Conservation (phyloP, 2,329 filamentous ascomycete species). For the Diatrype stigma region DNA sequence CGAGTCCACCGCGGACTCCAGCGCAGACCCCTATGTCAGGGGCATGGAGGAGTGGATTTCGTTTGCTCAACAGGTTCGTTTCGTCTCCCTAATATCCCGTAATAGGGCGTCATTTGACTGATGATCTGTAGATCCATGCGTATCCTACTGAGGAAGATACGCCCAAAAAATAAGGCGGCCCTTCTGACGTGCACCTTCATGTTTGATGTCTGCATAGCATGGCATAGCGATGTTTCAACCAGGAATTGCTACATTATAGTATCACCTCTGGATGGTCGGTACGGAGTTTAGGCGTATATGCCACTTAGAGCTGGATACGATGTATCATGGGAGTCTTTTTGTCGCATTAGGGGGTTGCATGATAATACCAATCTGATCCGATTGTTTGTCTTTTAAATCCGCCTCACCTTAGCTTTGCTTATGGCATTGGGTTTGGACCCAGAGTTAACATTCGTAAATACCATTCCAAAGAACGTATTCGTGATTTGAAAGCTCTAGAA, state of each 20-base stretch:
- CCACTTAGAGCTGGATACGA: not conserved
- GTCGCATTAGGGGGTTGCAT: not conserved
- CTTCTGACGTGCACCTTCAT: not conserved
- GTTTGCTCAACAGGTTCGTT: constrained; percentile 63
- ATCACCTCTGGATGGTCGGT: not conserved
- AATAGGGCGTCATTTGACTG: constrained; percentile 4
- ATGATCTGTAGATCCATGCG: constrained; percentile 30
- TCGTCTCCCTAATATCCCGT: not conserved
- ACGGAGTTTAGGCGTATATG: not conserved
- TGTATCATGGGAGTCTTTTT: not conserved
- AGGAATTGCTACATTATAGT: not conserved
- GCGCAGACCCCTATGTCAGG: constrained; percentile 66
- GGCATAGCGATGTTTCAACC: not conserved
- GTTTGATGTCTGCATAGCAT: not conserved
- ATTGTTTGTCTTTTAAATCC: no score
- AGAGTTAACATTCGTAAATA: no score
- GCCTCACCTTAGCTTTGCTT: no score
- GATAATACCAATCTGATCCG: no score
- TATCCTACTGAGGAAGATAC: constrained; percentile 15
- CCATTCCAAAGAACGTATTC: no score
- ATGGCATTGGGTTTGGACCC: no score
- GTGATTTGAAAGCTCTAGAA: no score
- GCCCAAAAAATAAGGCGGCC: constrained; percentile 3
- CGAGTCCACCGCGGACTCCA: constrained; percentile 59
- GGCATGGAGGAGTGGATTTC: constrained; percentile 77